Evolutionary conservation across 495 filamentous ascomycete species (phyloP).

Genomic region (Tuber indicum): DNA sequence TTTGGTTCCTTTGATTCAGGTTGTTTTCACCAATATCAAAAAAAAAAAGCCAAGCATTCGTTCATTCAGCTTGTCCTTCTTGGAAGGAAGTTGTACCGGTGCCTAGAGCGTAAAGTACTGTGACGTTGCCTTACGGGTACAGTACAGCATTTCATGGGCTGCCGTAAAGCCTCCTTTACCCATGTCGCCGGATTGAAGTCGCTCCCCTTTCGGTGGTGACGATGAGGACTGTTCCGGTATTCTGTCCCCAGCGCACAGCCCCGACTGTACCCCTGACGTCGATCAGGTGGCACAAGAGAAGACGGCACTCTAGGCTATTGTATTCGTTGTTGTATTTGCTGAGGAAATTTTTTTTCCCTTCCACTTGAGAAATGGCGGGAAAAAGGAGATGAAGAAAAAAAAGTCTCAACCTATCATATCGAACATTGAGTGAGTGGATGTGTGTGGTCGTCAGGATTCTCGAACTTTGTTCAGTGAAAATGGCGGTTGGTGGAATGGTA

Average conservation of each 20-base stretch:
- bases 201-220: neutral
- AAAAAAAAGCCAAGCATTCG: neutral
- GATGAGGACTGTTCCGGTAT: neutral
- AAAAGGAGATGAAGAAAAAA: neutral
- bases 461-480: neutral
- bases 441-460: neutral
- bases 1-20: neutral
- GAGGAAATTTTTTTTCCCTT: neutral
- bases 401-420: neutral
- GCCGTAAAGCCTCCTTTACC: neutral
- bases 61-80: neutral
- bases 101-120: neutral
- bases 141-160: neutral
- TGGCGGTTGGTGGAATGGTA: neutral
- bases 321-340: neutral
- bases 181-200: neutral
- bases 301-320: neutral
- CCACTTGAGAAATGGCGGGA: neutral
- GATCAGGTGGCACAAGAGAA: neutral
- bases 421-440: neutral
- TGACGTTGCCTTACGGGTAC: neutral
- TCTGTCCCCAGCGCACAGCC: neutral
- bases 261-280: neutral
- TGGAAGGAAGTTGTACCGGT: neutral
- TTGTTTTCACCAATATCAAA: neutral